Evolutionary conservation across 2,329 filamentous ascomycete genomes (phyloP).

Genomic region (Diaporthe sp.): DNA sequence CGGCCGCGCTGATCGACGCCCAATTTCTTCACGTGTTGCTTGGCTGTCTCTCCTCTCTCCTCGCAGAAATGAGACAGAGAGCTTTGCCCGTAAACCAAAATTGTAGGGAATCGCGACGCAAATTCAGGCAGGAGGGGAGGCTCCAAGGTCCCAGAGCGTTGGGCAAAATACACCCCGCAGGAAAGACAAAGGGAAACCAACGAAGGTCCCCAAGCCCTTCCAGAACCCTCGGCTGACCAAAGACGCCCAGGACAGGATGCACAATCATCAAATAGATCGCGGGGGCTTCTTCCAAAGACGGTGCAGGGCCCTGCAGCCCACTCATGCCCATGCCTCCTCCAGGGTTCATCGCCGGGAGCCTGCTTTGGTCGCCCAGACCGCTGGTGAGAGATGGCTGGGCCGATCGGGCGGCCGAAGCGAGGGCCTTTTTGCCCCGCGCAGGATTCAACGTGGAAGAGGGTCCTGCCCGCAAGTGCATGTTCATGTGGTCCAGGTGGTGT

Average conservation of each 20-base stretch:
- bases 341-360: conserved; percentile 20
- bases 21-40: neutral
- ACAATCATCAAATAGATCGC: conserved; percentile 28
- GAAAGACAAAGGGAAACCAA: neutral
- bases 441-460: conserved; percentile 14
- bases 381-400: conserved; percentile 13
- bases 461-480: neutral
- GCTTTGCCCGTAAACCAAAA: too few relatives aligned
- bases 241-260: neutral
- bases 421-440: conserved; percentile 2
- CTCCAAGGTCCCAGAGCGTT: neutral
- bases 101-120: neutral
- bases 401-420: neutral
- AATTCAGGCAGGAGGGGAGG: neutral
- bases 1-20: conserved; percentile 11
- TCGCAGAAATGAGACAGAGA: too few relatives aligned
- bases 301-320: neutral
- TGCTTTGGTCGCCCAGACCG: conserved; percentile 14
- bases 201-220: neutral
- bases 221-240: conserved; percentile 16
- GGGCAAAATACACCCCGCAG: neutral
- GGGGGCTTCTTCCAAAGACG: conserved; percentile 2
- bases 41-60: neutral
- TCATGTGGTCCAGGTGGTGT: conserved; percentile 1
- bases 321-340: neutral